Evolutionary conservation across 805 yeast species (phyloP).

Genomic region (Suhomyces faveliae): DNA sequence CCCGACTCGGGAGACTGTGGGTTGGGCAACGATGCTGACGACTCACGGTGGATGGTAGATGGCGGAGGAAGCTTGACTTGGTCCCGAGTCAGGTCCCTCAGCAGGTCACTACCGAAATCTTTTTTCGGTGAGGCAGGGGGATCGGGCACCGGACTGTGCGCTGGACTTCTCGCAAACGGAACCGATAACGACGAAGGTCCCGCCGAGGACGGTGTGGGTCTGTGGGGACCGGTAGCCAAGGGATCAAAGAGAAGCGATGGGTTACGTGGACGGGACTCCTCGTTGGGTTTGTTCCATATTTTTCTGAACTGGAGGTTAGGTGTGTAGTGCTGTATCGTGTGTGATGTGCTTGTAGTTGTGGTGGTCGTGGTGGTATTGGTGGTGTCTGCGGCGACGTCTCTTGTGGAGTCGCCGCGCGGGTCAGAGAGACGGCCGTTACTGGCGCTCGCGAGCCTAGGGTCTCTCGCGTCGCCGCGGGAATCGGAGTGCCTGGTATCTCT

Average conservation of each 20-base stretch:
- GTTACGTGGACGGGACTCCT: conserved; percentile 32
- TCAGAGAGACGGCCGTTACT: not conserved
- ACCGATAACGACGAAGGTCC: not conserved
- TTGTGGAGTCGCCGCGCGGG: conserved; percentile 1
- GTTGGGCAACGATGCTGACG: conserved; percentile 6
- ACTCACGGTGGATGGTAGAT: conserved; percentile 16
- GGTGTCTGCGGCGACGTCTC: not conserved
- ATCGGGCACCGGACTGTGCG: not conserved
- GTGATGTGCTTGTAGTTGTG: conserved; percentile 3
- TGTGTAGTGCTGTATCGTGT: conserved; percentile 19
- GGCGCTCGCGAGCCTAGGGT: conserved; percentile 2
- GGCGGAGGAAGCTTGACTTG: conserved; percentile 22
- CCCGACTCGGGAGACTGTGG: conserved; percentile 7
- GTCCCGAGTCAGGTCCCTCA: no score
- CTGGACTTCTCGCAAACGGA: not conserved
- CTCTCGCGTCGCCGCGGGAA: conserved; percentile 6
- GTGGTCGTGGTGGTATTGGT: not conserved
- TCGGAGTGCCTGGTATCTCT: conserved; percentile 7
- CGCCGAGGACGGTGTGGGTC: conserved; percentile 2
- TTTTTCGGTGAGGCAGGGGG: not conserved
- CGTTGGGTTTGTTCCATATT: conserved; percentile 23
- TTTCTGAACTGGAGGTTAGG: conserved; percentile 35
- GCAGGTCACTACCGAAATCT: no score
- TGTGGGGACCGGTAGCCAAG: conserved; percentile 27
- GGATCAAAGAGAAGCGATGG: conserved; percentile 53